Percentiles rank a stretch among this genome's conserved stretches.
phyloP scores from a whole-genome alignment of 2,329 filamentous ascomycete genomes.

The Cyphellophora europaea region DNA sequence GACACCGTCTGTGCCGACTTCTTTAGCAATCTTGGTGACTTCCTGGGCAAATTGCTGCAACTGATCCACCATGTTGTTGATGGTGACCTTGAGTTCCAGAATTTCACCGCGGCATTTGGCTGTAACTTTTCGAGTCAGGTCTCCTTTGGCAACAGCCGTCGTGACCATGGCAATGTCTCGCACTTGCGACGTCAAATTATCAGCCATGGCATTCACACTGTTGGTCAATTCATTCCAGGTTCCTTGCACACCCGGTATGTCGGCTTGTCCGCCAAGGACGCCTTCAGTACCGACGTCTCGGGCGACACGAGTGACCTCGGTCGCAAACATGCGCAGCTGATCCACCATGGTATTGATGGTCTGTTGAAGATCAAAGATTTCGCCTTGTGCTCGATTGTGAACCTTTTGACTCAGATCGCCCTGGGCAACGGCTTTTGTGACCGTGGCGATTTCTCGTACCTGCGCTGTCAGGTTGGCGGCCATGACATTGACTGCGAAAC shows the following conservation, averaged over 20 bases:
- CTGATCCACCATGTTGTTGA: conserved; percentile 99
- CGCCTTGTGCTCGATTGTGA: conserved; percentile 67
- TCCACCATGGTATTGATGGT: conserved; percentile 89
- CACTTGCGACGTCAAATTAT: conserved; percentile 79
- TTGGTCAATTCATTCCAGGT: conserved; percentile 85
- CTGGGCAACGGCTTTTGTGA: conserved; percentile 74
- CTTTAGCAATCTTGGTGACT: conserved; percentile 90
- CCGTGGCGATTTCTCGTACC: conserved; percentile 76
- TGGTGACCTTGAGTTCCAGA: conserved; percentile 89
- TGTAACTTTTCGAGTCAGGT: conserved; percentile 93
- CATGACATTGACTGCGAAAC: conserved; percentile 63
- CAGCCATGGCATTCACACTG: conserved; percentile 81
- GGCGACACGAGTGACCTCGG: conserved; percentile 73
- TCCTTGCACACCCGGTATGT: conserved; percentile 74
- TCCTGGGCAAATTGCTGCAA: conserved; percentile 93
- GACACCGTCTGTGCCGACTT: conserved; percentile 91
- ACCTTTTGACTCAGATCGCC: conserved; percentile 80
- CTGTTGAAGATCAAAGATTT: conserved; percentile 74
- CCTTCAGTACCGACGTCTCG: conserved; percentile 78
- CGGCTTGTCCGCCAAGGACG: conserved; percentile 71
- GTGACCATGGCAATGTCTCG: conserved; percentile 83
- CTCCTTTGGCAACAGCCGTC: conserved; percentile 65
- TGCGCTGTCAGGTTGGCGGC: conserved; percentile 73
- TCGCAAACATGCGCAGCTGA: conserved; percentile 72
- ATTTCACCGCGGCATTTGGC: conserved; percentile 88